phyloP scores from a whole-genome alignment of 768 basidiomycete genomes.

The Boletus reticuloceps region DNA sequence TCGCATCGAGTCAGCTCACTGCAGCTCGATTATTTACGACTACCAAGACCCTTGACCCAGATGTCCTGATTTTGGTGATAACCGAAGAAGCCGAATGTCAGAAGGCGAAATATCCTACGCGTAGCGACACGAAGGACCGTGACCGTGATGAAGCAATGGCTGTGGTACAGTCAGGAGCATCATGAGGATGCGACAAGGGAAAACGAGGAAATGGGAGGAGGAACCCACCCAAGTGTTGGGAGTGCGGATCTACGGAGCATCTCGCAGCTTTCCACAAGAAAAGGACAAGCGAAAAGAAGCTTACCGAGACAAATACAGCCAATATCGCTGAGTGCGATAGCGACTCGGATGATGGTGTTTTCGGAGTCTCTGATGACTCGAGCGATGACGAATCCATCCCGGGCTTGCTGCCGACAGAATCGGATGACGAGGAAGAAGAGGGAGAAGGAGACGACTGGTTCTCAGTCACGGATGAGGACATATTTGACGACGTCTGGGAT shows the following conservation, averaged over 20 bases:
- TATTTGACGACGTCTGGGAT: background rate
- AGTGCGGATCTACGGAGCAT: background rate
- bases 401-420: too few species aligned
- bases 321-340: too few species aligned
- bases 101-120: background rate
- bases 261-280: background rate
- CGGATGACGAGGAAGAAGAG: too few species aligned
- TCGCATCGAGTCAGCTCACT: background rate
- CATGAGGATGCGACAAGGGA: too few species aligned
- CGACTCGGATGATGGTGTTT: too few species aligned
- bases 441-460: too few species aligned
- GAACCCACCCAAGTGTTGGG: background rate
- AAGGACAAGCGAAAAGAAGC: background rate
- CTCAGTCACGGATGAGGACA: background rate
- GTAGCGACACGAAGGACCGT: background rate
- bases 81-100: background rate
- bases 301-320: too few species aligned
- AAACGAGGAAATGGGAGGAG: too few species aligned
- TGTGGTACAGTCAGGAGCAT: too few species aligned
- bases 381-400: too few species aligned
- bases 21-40: background rate
- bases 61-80: background rate
- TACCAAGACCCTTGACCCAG: background rate
- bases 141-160: background rate
- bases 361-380: too few species aligned